Base-by-base conservation (phyloP, 345 rosid species). In the Hevea brasiliensis region DNA sequence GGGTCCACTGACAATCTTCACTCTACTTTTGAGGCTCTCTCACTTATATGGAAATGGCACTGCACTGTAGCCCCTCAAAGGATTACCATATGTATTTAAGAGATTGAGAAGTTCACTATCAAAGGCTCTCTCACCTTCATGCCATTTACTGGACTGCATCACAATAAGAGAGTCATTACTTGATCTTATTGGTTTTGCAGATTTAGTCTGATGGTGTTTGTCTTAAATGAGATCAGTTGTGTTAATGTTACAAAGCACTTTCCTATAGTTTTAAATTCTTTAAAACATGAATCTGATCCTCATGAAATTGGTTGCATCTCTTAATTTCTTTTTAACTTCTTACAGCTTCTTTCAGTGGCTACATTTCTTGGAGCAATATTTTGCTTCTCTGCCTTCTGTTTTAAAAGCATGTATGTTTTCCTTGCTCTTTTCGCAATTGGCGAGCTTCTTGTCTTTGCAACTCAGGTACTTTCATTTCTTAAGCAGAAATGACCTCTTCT, bases 361-460 rank as follows among this genome's bases (percentile, higher is more conserved):
- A 90, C 98, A 23, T 85, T 92, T 77, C 2, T 83, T 41, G 98
- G 98, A 55, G 98, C 90, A 61, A 42, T 83, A 55, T 90, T 88
- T 72, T 94, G 98, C 84, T 94, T 94, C 56, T 68, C 73, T 73
- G 96, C 98, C 74, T 94, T 94, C 79, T 92, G 92, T 75, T 83
- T 84, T 55, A 90, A 89, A 83, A 92, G 80, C 96, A 76, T 94
- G 97, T 92, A 92, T 64, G 84, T 81, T 67, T 94, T 92, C 82
- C 84, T 94, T 69, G 94, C 85, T 60, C 78, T 94, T 63, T 94
- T 94, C 55, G 82, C 96, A 40, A 64, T 92, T 65, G 98, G 98
- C 55, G 98, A 94, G 81, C 80, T 94, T 27, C 86, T 94, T 65
- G 82, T 94, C 80, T 94, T 94, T 76, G 93, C 97, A 65, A 90